A percentile compares a stretch with the other conserved stretches of the same genome.
Conservation (phyloP, 129 eudicot species). For the Escallonia herrerae region DNA sequence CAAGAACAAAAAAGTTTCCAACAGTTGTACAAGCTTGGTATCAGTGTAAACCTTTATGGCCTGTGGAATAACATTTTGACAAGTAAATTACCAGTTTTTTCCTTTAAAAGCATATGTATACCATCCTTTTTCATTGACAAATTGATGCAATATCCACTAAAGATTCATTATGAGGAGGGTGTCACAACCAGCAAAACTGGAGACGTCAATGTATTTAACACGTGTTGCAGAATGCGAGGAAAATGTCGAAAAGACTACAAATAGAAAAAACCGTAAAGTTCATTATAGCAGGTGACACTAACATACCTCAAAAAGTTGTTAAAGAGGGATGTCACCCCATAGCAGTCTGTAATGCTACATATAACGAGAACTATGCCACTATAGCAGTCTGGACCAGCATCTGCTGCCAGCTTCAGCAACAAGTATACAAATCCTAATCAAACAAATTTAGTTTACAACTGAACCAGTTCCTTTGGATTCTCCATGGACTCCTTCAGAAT, state of each 20-base stretch:
- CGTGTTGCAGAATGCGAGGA: neutral
- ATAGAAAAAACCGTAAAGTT: constrained; percentile 30
- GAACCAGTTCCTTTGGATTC: constrained; percentile 24
- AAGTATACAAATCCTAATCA: constrained; percentile 60
- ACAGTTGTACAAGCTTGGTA: too few relatives aligned
- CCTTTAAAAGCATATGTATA: neutral
- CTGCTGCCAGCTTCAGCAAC: constrained; percentile 45
- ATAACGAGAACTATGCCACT: constrained; percentile 31
- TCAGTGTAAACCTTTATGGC: too few relatives aligned
- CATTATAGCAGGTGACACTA: constrained; percentile 30
- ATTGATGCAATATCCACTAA: neutral
- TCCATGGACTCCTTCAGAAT: constrained; percentile 43
- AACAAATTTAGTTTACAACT: constrained; percentile 57
- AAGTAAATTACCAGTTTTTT: neutral
- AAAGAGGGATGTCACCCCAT: constrained; percentile 41
- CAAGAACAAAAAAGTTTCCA: too few relatives aligned
- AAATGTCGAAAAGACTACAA: constrained; percentile 26
- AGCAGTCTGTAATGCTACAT: constrained; percentile 20
- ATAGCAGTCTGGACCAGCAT: constrained; percentile 46
- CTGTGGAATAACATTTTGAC: too few relatives aligned
- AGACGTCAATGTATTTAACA: neutral
- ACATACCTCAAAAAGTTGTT: constrained; percentile 55
- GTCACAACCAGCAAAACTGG: neutral
- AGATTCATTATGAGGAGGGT: neutral
- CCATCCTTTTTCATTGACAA: too few relatives aligned